Conservation (phyloP, 441 rosid species). For the Gossypium armourianum region DNA sequence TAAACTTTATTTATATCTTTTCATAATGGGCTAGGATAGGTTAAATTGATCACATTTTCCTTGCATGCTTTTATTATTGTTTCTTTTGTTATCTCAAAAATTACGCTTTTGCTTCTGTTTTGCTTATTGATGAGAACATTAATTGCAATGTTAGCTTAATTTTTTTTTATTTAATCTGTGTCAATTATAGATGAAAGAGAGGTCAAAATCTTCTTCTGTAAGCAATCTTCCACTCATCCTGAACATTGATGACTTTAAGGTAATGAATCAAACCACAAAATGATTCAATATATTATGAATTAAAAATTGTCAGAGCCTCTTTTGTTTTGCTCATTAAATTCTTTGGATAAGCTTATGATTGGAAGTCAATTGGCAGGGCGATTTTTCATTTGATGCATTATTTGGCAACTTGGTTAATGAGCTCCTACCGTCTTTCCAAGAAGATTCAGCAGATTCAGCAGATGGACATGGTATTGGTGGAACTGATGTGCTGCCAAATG, state of each 20-base stretch:
- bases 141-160: not conserved
- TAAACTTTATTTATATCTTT: not conserved
- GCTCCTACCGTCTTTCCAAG: constrained; percentile 71
- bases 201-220: constrained; percentile 47
- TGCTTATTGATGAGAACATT: not conserved
- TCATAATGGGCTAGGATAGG: not conserved
- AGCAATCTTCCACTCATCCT: constrained; percentile 64
- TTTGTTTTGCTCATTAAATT: constrained; percentile 4
- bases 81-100: not conserved
- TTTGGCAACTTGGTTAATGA: constrained; percentile 85
- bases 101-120: not conserved
- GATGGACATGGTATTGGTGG: constrained; percentile 53
- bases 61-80: not conserved
- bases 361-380: constrained; percentile 48
- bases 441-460: constrained; percentile 59
- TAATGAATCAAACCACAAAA: constrained; percentile 22
- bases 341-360: not conserved
- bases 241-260: constrained; percentile 88
- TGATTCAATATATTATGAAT: not conserved
- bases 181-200: constrained; percentile 45
- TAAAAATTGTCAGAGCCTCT: constrained; percentile 2
- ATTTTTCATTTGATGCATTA: constrained; percentile 86
- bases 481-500: constrained; percentile 58
- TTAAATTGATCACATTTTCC: not conserved
- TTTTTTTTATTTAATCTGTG: constrained; percentile 10